phyloP scores from a whole-genome alignment of 139 green algal species.

The Astrephomene gubernaculifera region DNA sequence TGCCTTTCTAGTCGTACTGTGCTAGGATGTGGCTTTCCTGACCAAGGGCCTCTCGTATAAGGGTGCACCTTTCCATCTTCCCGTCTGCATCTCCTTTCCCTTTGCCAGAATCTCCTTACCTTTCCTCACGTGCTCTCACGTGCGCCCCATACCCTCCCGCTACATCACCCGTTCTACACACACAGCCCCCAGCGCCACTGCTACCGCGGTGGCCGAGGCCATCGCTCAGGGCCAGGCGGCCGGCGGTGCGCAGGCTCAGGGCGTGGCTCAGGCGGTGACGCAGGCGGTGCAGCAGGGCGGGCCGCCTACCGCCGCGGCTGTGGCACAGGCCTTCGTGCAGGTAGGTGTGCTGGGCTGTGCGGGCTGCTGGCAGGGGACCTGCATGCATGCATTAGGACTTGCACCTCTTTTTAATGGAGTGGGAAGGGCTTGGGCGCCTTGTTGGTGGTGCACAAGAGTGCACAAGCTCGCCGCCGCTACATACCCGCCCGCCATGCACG shows the following conservation, averaged over 20 bases:
- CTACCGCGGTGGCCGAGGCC: background rate
- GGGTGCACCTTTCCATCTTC: too few species aligned
- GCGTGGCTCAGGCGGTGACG: background rate
- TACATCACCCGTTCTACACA: background rate
- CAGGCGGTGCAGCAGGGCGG: slow-evolving; percentile 31
- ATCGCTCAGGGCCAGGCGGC: background rate
- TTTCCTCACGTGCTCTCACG: too few species aligned
- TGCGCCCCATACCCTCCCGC: too few species aligned
- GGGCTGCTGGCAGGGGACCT: background rate
- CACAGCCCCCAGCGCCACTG: slow-evolving; percentile 14
- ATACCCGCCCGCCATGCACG: background rate
- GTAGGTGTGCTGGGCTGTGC: background rate
- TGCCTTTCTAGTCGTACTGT: too few species aligned
- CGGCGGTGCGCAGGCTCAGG: background rate
- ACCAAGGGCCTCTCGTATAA: too few species aligned
- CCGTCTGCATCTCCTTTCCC: too few species aligned
- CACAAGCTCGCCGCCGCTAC: background rate
- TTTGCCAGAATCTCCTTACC: too few species aligned
- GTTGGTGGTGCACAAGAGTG: background rate
- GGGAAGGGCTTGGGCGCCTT: background rate
- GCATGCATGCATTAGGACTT: too few species aligned
- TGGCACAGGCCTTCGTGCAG: slow-evolving; percentile 9
- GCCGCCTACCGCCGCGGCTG: background rate
- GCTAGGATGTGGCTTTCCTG: too few species aligned
- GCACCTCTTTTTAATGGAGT: too few species aligned